phyloP scores from a whole-genome alignment of 352 stramenopile genomes.

The Phytopythium oedochilum region DNA sequence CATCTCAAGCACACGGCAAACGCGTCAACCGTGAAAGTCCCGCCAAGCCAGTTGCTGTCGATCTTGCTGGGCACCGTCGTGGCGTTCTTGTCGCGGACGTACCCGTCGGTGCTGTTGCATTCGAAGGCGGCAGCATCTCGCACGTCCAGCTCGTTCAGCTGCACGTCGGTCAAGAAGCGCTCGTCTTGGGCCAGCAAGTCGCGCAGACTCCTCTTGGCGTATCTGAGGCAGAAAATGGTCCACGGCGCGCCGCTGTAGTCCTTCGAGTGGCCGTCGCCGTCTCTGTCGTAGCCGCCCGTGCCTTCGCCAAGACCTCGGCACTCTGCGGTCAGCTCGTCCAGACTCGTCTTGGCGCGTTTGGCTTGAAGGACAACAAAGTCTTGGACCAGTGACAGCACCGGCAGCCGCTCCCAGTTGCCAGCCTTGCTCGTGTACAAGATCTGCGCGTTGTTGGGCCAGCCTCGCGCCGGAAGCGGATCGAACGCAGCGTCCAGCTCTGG shows the following conservation, averaged over 20 bases:
- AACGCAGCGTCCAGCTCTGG: constrained; percentile 20
- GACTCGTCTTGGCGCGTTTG: constrained; percentile 9
- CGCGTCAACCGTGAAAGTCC: constrained; percentile 16
- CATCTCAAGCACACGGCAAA: constrained; percentile 37
- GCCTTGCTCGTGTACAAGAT: constrained; percentile 18
- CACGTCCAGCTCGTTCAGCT: constrained; percentile 31
- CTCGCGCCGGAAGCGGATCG: constrained; percentile 20
- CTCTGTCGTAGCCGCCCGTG: constrained; percentile 20
- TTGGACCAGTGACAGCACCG: constrained; percentile 19
- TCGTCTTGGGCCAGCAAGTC: constrained; percentile 14
- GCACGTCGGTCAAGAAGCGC: constrained; percentile 23
- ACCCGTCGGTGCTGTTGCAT: constrained; percentile 15
- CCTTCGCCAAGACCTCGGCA: constrained; percentile 14
- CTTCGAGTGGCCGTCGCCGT: constrained; percentile 40
- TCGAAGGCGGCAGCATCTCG: constrained; percentile 15
- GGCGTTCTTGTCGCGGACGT: constrained; percentile 19
- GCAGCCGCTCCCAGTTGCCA: constrained; percentile 21
- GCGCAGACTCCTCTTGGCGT: constrained; percentile 19
- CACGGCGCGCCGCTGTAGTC: constrained; percentile 35
- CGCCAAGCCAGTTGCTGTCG: constrained; percentile 26
- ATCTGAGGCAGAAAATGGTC: constrained; percentile 42
- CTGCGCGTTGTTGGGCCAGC: constrained; percentile 18
- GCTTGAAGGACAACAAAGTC: constrained; percentile 34
- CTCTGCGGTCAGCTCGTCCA: constrained; percentile 25
- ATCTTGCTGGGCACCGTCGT: constrained; percentile 32